These are phyloP conservation scores for Truncatella angustata DNA, from an alignment of 2,329 filamentous ascomycete genomes.

Conservation along the genomic window DNA sequence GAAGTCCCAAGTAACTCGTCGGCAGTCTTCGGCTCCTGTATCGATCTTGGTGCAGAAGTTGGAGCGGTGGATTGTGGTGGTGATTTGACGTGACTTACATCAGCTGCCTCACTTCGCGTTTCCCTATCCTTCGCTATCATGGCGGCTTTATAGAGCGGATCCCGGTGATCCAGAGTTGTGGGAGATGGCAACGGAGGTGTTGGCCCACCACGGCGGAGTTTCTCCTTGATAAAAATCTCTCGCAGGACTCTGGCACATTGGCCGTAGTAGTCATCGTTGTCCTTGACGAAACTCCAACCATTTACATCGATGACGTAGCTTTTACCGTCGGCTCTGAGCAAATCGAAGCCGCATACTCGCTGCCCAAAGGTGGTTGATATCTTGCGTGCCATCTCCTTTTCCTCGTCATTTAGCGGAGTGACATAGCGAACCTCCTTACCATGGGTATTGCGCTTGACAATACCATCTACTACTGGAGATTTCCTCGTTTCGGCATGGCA, in stretches of 20 bases:
- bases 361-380: constrained; percentile 93
- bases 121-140: constrained; percentile 39
- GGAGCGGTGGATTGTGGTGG: constrained; percentile 10
- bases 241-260: constrained; percentile 82
- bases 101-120: constrained; percentile 19
- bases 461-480: constrained; percentile 92
- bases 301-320: constrained; percentile 99
- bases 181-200: constrained; percentile 48
- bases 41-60: constrained; percentile 14
- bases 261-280: constrained; percentile 98
- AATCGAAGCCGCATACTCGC: constrained; percentile 91
- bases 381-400: constrained; percentile 81
- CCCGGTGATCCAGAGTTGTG: constrained; percentile 37
- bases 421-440: constrained; percentile 97
- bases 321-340: constrained; percentile 81
- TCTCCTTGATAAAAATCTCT: constrained; percentile 84
- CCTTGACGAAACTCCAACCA: constrained; percentile 99
- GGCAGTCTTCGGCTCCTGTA: constrained; percentile 13
- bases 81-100: constrained; percentile 18
- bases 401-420: constrained; percentile 76
- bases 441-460: constrained; percentile 93
- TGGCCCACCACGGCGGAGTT: constrained; percentile 61
- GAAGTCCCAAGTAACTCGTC: constrained; percentile 19
- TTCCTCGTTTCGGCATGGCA: constrained; percentile 98
- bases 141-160: constrained; percentile 28